These are phyloP conservation scores for Emericellopsis cladophorae DNA, from an alignment of 2,329 filamentous ascomycete species.

Conservation along the genomic window DNA sequence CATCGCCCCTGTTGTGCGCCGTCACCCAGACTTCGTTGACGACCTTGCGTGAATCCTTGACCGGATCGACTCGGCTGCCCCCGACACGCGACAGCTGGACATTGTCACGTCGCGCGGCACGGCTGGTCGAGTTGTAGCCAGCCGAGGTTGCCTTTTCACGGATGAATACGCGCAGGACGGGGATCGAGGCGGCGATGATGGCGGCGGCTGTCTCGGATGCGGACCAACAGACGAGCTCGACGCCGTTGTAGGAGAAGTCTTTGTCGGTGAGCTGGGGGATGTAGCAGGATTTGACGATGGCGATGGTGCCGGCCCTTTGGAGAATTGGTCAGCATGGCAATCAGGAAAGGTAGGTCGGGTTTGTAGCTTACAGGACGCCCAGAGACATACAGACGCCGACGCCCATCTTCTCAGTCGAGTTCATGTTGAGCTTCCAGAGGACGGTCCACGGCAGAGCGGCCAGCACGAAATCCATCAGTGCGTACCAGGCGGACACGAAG, in stretches of 20 bases:
- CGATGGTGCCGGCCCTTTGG: conserved; percentile 16
- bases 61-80: background rate
- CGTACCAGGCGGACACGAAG: conserved; percentile 16
- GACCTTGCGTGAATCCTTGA: background rate
- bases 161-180: conserved; percentile 1
- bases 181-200: conserved; percentile 8
- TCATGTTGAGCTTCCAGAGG: conserved; percentile 25
- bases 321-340: background rate
- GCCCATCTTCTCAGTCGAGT: conserved; percentile 23
- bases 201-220: conserved; percentile 8
- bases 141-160: background rate
- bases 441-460: conserved; percentile 26
- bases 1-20: background rate
- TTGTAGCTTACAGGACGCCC: conserved; percentile 21
- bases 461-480: conserved; percentile 23
- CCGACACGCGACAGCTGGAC: background rate
- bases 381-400: conserved; percentile 28
- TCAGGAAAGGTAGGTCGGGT: background rate
- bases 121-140: background rate
- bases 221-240: conserved; percentile 7
- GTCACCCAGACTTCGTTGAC: background rate
- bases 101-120: background rate
- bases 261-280: background rate
- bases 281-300: conserved; percentile 15
- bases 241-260: conserved; percentile 2